Evolutionary conservation across 306 rosid genomes (phyloP).

Genomic region (Begonia peltatifolia): DNA sequence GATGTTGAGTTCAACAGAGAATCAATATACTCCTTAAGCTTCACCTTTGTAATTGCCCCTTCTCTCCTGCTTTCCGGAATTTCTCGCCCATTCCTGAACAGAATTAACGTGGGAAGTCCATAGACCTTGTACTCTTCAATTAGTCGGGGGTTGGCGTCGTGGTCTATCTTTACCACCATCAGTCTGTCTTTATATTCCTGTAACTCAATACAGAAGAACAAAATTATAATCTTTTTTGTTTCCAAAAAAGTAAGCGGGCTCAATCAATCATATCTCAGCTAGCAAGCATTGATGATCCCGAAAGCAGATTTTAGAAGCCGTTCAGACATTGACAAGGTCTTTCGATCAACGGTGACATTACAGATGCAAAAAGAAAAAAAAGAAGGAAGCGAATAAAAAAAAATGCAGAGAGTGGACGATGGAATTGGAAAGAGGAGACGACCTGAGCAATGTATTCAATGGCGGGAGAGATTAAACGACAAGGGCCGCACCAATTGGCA

Average conservation of each 20-base stretch:
- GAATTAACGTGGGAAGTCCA: slow-evolving; percentile 65
- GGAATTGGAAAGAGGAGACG: not conserved
- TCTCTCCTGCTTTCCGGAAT: slow-evolving; percentile 76
- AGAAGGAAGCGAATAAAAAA: not conserved
- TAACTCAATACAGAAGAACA: not conserved
- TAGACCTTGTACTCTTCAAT: slow-evolving; percentile 67
- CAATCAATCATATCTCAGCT: too few species aligned
- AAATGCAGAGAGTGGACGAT: not conserved
- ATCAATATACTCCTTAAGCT: slow-evolving; percentile 60
- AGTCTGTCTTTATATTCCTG: slow-evolving; percentile 73
- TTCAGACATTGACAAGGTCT: too few species aligned
- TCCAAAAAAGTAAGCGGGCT: too few species aligned
- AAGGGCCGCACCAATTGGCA: slow-evolving; percentile 87
- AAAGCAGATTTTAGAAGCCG: too few species aligned
- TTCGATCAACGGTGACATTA: too few species aligned
- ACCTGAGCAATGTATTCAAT: slow-evolving; percentile 70
- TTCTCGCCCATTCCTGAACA: slow-evolving; percentile 64
- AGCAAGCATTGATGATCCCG: too few species aligned
- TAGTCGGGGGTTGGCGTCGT: slow-evolving; percentile 60
- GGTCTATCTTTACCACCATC: slow-evolving; percentile 67
- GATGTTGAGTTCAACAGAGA: slow-evolving; percentile 46
- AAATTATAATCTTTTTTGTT: not conserved
- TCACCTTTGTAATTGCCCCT: slow-evolving; percentile 70
- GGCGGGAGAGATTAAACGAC: slow-evolving; percentile 65
- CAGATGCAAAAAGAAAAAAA: too few species aligned